Evolutionary conservation across 2,329 filamentous ascomycete genomes (phyloP).

Genomic region (Fusarium armeniacum): DNA sequence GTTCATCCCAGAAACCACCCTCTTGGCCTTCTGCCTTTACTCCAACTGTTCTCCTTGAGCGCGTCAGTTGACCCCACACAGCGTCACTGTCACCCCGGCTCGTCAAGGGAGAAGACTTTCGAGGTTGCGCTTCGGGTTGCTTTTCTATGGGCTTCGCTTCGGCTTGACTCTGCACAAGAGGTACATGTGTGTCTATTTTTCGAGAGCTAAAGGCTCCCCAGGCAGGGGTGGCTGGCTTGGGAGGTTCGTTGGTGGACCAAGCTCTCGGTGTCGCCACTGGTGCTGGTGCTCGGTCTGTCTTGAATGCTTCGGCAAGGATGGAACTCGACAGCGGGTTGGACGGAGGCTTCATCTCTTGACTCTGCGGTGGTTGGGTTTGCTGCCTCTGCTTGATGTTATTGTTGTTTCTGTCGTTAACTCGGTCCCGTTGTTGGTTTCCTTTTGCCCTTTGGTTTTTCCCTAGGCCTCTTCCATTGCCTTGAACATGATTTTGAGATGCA

Average conservation of each 20-base stretch:
- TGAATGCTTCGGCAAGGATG: conserved; percentile 54
- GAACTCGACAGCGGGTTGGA: conserved; percentile 46
- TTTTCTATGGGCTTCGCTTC: background rate
- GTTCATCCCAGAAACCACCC: conserved; percentile 45
- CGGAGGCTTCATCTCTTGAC: conserved; percentile 6
- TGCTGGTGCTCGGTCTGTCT: conserved; percentile 47
- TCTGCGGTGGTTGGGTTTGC: background rate
- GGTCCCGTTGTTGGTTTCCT: conserved; percentile 5
- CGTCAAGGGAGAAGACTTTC: background rate
- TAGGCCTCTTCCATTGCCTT: conserved; percentile 7
- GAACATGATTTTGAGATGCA: conserved; percentile 13
- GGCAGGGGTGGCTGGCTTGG: conserved; percentile 14
- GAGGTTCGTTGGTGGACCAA: conserved; percentile 40
- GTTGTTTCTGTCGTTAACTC: conserved; percentile 5
- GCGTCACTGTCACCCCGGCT: conserved; percentile 7
- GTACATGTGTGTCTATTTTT: conserved; percentile 42
- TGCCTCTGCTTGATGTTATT: conserved; percentile 14
- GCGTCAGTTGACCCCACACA: conserved; percentile 49
- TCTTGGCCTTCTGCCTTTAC: conserved; percentile 6
- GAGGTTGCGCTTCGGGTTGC: conserved; percentile 2
- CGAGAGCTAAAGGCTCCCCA: conserved; percentile 49
- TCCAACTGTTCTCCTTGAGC: conserved; percentile 24
- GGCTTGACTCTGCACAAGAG: conserved; percentile 9
- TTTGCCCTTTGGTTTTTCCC: conserved; percentile 11
- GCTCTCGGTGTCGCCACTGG: conserved; percentile 48